Percentiles rank a stretch among this genome's conserved stretches.
Evolutionary conservation across 768 basidiomycete genomes (phyloP).

Genomic region (Porphyrellus cyaneotinctus): DNA sequence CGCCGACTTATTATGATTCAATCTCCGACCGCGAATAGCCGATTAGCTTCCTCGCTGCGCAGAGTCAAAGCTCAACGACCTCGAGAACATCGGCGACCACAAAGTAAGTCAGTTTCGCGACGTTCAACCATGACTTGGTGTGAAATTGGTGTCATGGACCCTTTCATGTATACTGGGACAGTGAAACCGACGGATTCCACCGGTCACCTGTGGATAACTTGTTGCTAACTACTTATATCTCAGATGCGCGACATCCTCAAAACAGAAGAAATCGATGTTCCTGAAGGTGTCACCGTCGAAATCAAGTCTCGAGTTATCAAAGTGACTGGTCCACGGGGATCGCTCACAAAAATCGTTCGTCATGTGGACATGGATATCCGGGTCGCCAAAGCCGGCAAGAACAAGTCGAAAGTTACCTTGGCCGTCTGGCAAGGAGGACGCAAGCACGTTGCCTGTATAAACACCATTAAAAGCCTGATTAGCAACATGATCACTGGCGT

Average conservation of each 20-base stretch:
- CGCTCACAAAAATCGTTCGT: conserved; percentile 85
- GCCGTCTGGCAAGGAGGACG: conserved; percentile 98
- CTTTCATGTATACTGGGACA: neutral
- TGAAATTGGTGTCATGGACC: neutral
- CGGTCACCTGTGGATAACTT: conserved; percentile 27
- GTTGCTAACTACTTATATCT: conserved; percentile 23
- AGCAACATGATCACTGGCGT: conserved; percentile 98
- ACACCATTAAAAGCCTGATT: conserved; percentile 93
- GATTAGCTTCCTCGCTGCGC: conserved; percentile 8
- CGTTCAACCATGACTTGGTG: neutral
- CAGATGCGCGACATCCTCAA: conserved; percentile 92
- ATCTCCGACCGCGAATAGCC: conserved; percentile 36
- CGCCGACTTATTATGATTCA: conserved; percentile 27
- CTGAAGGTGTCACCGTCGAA: conserved; percentile 76
- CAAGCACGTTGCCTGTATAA: conserved; percentile 97
- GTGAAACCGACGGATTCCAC: conserved; percentile 38
- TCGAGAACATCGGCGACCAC: conserved; percentile 24
- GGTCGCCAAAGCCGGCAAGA: conserved; percentile 67
- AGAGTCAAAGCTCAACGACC: conserved; percentile 18
- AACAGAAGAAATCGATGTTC: conserved; percentile 90
- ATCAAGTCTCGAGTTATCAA: conserved; percentile 91
- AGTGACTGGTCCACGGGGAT: conserved; percentile 91
- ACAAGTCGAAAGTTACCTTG: conserved; percentile 70
- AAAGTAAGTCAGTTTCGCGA: conserved; percentile 25
- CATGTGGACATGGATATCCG: conserved; percentile 95